A percentile compares a stretch with the other conserved stretches of the same genome.
These are phyloP conservation scores for Physaria fendleri DNA, from an alignment of 345 rosid genomes.

Conservation along the genomic window DNA sequence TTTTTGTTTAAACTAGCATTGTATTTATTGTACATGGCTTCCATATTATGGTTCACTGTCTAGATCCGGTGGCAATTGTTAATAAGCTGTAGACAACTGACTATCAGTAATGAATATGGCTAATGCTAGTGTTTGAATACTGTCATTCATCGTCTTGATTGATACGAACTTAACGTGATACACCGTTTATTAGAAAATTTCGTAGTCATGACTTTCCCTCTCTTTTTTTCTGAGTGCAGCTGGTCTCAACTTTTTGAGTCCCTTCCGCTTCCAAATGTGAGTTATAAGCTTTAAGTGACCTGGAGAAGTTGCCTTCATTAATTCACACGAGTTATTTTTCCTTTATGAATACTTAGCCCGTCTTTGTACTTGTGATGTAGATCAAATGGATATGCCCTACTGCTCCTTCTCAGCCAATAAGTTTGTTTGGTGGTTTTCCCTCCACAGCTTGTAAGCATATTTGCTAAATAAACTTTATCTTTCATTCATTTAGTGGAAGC, in stretches of 20 bases:
- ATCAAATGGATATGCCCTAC: slow-evolving; percentile 99
- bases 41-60: neutral
- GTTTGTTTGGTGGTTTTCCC: slow-evolving; percentile 92
- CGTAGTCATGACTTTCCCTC: neutral
- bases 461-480: neutral
- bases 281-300: slow-evolving; percentile 18
- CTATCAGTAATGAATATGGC: neutral
- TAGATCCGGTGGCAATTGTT: neutral
- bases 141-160: neutral
- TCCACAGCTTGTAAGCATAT: slow-evolving; percentile 84
- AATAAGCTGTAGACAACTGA: neutral
- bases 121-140: slow-evolving; percentile 15
- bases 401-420: slow-evolving; percentile 86
- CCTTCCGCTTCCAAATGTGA: slow-evolving; percentile 91
- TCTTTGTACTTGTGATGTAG: slow-evolving; percentile 34
- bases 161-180: neutral
- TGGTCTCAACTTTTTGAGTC: slow-evolving; percentile 98
- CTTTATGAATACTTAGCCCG: neutral
- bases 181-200: neutral
- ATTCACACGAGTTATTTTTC: neutral
- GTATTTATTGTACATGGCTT: no score
- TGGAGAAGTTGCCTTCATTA: neutral
- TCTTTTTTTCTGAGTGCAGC: slow-evolving; percentile 44
- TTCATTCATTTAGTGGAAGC: neutral
- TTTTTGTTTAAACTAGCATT: no score